phyloP scores from a whole-genome alignment of 139 green algal genomes.

The Nannochloris sp. region DNA sequence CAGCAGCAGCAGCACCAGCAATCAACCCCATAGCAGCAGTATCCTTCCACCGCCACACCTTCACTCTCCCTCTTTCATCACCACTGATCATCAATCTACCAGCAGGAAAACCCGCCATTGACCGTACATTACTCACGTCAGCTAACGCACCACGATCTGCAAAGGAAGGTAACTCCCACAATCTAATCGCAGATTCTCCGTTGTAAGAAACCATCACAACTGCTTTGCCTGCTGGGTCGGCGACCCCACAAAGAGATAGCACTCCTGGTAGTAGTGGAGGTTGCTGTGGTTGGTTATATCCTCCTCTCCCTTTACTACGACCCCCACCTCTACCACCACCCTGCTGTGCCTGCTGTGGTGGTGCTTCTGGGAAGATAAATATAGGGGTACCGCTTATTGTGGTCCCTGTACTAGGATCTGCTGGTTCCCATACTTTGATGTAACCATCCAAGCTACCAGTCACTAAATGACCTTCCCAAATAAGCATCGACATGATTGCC shows the following conservation, averaged over 20 bases:
- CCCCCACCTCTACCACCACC: neutral
- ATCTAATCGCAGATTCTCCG: slow-evolving; percentile 38
- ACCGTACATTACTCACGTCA: slow-evolving; percentile 39
- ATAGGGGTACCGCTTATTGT: slow-evolving; percentile 28
- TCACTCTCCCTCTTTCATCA: slow-evolving; percentile 47
- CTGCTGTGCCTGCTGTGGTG: neutral
- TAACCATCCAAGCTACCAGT: slow-evolving; percentile 55
- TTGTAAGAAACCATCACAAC: slow-evolving; percentile 53
- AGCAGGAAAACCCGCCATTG: slow-evolving; percentile 22
- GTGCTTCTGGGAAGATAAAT: slow-evolving; percentile 26
- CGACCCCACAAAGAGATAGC: slow-evolving; percentile 35
- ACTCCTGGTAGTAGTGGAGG: slow-evolving; percentile 16
- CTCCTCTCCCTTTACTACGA: neutral
- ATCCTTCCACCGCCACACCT: slow-evolving; percentile 61
- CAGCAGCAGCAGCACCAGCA: too few species aligned
- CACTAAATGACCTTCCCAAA: slow-evolving; percentile 61
- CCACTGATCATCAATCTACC: slow-evolving; percentile 42
- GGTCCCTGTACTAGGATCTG: slow-evolving; percentile 10
- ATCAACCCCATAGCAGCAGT: too few species aligned
- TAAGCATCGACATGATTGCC: slow-evolving; percentile 50
- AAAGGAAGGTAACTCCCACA: slow-evolving; percentile 60
- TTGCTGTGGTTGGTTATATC: neutral
- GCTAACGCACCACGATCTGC: slow-evolving; percentile 40
- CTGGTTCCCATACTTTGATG: slow-evolving; percentile 43
- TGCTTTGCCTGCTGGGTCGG: slow-evolving; percentile 27